Base-by-base conservation (phyloP, 202 grass and related monocot species). In the Brachypodium distachyon region DNA sequence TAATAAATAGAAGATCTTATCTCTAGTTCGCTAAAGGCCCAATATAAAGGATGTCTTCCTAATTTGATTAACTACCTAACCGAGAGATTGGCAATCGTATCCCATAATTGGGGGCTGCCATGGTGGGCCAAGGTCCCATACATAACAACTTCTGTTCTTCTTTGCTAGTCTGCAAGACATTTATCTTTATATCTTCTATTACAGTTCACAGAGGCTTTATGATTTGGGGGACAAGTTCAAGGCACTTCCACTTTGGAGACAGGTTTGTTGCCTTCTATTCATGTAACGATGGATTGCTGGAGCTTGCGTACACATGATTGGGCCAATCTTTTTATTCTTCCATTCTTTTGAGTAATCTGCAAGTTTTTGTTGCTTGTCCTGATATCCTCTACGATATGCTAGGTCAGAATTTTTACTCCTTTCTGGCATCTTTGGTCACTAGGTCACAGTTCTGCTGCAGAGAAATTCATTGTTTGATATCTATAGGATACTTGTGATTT, bases 171-270 rank as follows among this genome's bases (percentile, higher is more conserved):
- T 56, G 54, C 1, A 32, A 31, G 33, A 27, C 46, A 44, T 31
- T 73, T 69, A 51, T 77, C 11, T 77, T 28, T 61, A 22, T 58
- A 27, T 23, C 67, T 84, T 36, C 6, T 77, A 2, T 75, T 55
- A 11, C 74, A 94, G 85, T 55, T 88, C 81, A 56, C 88, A 94
- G 67, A 94, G 85, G 79, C 67, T 94, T 48, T 49, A 91, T 88
- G 82, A 86, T 56, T 56, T 91, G 4, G 91, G 88, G 22, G 53
- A 86, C 60, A 77, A 86, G 32, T 81, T 73, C 47, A 94, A 94
- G 61, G 55, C 73, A 46, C 78, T 88, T 78, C 88, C 88, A 72
- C 91, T 94, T 55, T 94, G 88, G 91, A 90, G 72, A 90, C 88
- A 94, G 88, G 91, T 93, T 43, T 61, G 43, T 31, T 58, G 11